A percentile compares a stretch with the other conserved stretches of the same genome.
Conservation (phyloP, 164 flowering plant species). For the Paratinospora sagittata region DNA sequence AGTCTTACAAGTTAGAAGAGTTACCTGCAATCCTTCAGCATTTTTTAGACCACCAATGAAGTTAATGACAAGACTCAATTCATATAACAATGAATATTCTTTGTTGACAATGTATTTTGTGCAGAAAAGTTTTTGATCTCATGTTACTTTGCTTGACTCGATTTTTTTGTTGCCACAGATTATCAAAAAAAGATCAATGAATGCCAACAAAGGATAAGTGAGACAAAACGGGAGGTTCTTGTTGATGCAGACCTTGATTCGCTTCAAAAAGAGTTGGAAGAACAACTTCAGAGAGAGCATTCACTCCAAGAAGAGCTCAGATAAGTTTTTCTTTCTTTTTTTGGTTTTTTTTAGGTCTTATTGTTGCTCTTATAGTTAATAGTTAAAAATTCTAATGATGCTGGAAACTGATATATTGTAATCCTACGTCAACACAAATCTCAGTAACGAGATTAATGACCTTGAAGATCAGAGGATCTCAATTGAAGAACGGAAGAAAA, state of each 20-base stretch:
- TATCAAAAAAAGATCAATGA: slow-evolving; percentile 46
- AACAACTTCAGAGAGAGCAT: slow-evolving; percentile 38
- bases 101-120: background rate
- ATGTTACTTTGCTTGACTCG: too few relatives aligned
- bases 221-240: slow-evolving; percentile 39
- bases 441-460: slow-evolving; percentile 40
- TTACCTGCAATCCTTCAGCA: background rate
- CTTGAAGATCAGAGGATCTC: slow-evolving; percentile 42
- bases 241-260: slow-evolving; percentile 44
- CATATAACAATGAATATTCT: background rate
- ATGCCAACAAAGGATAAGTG: slow-evolving; percentile 53
- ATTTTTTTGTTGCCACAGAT: too few relatives aligned
- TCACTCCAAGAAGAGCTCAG: slow-evolving; percentile 56
- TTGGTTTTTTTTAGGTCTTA: background rate
- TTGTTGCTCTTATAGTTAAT: background rate
- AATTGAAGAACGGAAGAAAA: slow-evolving; percentile 40
- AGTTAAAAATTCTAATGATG: slow-evolving; percentile 4
- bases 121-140: background rate
- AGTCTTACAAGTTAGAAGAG: background rate
- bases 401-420: slow-evolving; percentile 13
- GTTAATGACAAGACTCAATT: background rate
- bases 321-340: slow-evolving; percentile 50
- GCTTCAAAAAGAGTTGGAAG: slow-evolving; percentile 49
- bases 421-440: slow-evolving; percentile 35
- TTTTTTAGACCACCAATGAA: background rate